These are phyloP conservation scores for Bipolaris cookei DNA, from an alignment of 2,329 filamentous ascomycete species.

Conservation along the genomic window DNA sequence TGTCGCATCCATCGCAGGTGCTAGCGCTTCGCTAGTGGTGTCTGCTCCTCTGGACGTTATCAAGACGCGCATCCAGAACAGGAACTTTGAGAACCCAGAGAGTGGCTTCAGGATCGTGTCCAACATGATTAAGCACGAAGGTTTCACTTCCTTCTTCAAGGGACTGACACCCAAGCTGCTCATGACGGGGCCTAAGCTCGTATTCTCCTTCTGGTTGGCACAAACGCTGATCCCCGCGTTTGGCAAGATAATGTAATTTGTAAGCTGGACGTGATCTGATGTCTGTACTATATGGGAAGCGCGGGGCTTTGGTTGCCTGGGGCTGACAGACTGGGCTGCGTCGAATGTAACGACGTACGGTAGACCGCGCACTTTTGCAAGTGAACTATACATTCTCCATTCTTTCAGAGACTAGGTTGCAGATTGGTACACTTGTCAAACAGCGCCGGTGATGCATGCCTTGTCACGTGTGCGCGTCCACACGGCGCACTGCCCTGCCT, in stretches of 20 bases:
- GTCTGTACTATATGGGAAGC: slow-evolving; percentile 39
- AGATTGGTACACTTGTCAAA: background rate
- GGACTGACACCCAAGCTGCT: slow-evolving; percentile 94
- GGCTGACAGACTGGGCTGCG: slow-evolving; percentile 24
- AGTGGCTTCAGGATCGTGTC: slow-evolving; percentile 88
- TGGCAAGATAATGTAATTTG: slow-evolving; percentile 65
- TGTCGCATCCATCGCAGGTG: slow-evolving; percentile 91
- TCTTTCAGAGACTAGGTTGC: slow-evolving; percentile 7
- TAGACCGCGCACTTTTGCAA: slow-evolving; percentile 16
- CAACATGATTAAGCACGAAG: slow-evolving; percentile 94
- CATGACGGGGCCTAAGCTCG: slow-evolving; percentile 98
- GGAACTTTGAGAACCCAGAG: slow-evolving; percentile 98
- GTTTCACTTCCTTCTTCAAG: slow-evolving; percentile 91
- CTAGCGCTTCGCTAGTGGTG: slow-evolving; percentile 91
- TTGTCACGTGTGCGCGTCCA: slow-evolving; percentile 14
- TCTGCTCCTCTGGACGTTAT: slow-evolving; percentile 99
- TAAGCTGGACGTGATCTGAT: slow-evolving; percentile 20
- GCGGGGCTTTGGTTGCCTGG: slow-evolving; percentile 26
- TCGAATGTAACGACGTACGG: slow-evolving; percentile 23
- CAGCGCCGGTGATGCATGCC: slow-evolving; percentile 1
- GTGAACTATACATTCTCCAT: slow-evolving; percentile 37
- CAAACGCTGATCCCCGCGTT: slow-evolving; percentile 97
- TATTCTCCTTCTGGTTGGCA: slow-evolving; percentile 99
- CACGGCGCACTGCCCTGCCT: background rate
- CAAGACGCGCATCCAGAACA: slow-evolving; percentile 97